Evolutionary conservation across 306 rosid species (phyloP).

Genomic region (Castanea mollissima): DNA sequence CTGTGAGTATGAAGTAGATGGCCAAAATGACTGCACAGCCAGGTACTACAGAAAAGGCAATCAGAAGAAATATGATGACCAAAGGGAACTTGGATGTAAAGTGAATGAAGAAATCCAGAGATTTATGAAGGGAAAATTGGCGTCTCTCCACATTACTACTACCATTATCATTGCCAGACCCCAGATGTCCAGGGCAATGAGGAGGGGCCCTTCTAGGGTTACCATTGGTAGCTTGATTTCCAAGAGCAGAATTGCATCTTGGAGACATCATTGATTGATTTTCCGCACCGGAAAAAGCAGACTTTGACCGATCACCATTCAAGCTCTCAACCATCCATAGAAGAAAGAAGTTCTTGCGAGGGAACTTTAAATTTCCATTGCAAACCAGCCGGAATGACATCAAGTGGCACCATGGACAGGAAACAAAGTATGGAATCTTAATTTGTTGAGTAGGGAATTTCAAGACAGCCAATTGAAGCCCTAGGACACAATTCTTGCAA

Average conservation of each 20-base stretch:
- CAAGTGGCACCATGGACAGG: constrained; percentile 92
- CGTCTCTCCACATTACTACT: constrained; percentile 34
- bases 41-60: constrained; percentile 63
- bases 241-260: constrained; percentile 33
- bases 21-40: constrained; percentile 66
- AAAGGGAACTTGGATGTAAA: constrained; percentile 79
- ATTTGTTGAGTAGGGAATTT: constrained; percentile 68
- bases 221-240: constrained; percentile 41
- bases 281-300: constrained; percentile 38
- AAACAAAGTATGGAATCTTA: constrained; percentile 61
- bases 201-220: constrained; percentile 48
- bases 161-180: constrained; percentile 31
- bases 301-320: constrained; percentile 69
- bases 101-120: constrained; percentile 73
- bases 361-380: constrained; percentile 72
- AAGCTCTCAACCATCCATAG: constrained; percentile 95
- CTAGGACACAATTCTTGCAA: constrained; percentile 86
- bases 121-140: constrained; percentile 53
- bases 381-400: constrained; percentile 67
- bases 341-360: constrained; percentile 82
- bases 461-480: constrained; percentile 79
- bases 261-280: constrained; percentile 47
- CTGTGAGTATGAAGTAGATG: constrained; percentile 71
- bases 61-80: constrained; percentile 61
- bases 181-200: constrained; percentile 33